Evolutionary conservation across 495 filamentous ascomycete genomes (phyloP).

Genomic region (Pyrenula aspistea): DNA sequence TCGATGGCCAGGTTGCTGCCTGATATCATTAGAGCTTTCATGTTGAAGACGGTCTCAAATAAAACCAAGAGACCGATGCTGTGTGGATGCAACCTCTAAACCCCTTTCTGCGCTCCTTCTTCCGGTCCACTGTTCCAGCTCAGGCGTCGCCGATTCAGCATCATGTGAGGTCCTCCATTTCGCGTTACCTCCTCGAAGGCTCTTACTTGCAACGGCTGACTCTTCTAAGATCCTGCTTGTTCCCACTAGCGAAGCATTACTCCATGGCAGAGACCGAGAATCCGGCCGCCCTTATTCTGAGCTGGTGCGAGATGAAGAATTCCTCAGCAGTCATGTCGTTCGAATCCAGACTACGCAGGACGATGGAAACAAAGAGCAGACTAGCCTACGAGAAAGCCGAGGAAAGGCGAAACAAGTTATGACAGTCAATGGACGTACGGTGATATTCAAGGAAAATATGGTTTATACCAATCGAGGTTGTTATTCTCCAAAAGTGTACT

Average conservation of each 20-base stretch:
- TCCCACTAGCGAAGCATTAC: conserved; percentile 80
- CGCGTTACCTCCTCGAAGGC: conserved; percentile 5
- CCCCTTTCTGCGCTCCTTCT: conserved; percentile 95
- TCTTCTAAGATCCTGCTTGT: conserved; percentile 89
- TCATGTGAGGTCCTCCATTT: conserved; percentile 45
- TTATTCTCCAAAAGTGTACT: conserved; percentile 2
- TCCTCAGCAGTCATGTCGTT: conserved; percentile 92
- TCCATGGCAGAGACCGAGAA: conserved; percentile 82
- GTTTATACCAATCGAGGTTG: conserved; percentile 94
- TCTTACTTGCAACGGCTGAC: conserved; percentile 7
- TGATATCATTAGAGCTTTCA: not conserved
- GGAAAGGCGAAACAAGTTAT: conserved; percentile 89
- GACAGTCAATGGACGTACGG: conserved; percentile 83
- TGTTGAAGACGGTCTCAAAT: not conserved
- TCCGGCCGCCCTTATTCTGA: conserved; percentile 66
- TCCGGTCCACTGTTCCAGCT: conserved; percentile 81
- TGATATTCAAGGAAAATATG: conserved; percentile 88
- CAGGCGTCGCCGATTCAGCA: conserved; percentile 90
- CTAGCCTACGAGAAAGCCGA: conserved; percentile 75
- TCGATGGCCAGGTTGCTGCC: not conserved
- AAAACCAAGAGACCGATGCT: conserved; percentile 2
- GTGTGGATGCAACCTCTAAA: conserved; percentile 98
- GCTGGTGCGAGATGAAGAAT: conserved; percentile 79
- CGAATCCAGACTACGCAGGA: conserved; percentile 57
- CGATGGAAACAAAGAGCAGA: conserved; percentile 49